These are phyloP conservation scores for Catharanthus roseus DNA, from an alignment of 257 asterid species.

Conservation along the genomic window DNA sequence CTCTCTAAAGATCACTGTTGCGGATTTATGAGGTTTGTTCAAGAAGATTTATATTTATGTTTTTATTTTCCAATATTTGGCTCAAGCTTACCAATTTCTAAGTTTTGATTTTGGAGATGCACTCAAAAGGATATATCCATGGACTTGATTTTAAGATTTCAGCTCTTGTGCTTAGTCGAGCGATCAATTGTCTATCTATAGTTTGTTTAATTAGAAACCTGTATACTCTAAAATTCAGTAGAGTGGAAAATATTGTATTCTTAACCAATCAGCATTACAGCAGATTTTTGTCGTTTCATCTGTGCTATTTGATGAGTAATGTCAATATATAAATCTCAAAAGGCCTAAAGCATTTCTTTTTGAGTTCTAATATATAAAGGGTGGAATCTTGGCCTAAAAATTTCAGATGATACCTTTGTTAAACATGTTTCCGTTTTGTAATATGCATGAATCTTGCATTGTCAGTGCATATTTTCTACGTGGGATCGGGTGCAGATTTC, in stretches of 20 bases:
- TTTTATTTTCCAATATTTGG: too few species aligned
- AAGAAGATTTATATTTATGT: too few species aligned
- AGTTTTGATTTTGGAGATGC: too few species aligned
- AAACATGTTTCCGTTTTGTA: neutral
- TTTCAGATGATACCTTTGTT: neutral
- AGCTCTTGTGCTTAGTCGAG: neutral
- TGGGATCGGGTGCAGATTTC: constrained; percentile 72
- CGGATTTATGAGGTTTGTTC: too few species aligned
- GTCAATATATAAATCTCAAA: neutral
- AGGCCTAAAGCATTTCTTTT: neutral
- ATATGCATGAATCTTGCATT: neutral
- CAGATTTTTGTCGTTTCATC: neutral
- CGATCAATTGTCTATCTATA: neutral
- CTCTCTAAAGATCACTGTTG: too few species aligned
- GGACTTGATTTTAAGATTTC: too few species aligned
- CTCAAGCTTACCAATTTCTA: too few species aligned
- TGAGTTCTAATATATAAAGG: neutral
- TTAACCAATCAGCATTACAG: neutral
- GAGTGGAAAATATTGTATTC: neutral
- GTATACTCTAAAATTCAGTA: neutral
- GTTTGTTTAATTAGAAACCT: neutral
- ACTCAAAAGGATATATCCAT: too few species aligned
- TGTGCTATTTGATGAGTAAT: neutral
- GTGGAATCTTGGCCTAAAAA: neutral
- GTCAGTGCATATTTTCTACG: constrained; percentile 51